Evolutionary conservation across 2,329 filamentous ascomycete species (phyloP).

Genomic region (Alternaria panax): DNA sequence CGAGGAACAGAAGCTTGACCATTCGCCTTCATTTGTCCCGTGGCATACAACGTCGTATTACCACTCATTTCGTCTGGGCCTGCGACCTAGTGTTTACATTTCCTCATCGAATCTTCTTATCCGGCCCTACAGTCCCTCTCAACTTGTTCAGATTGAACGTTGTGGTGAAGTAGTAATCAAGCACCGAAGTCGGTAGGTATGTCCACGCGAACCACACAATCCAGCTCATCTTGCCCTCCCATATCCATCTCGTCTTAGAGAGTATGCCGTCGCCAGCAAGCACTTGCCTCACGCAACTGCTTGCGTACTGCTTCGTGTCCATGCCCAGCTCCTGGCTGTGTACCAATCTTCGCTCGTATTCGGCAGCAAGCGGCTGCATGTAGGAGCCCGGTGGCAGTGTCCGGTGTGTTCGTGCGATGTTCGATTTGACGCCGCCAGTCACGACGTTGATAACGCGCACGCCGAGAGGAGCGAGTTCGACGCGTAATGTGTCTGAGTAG

Average conservation of each 20-base stretch:
- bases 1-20: too few relatives aligned
- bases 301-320: constrained; percentile 62
- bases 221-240: constrained; percentile 62
- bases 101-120: constrained; percentile 38
- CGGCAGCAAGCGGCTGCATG: constrained; percentile 60
- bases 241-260: constrained; percentile 58
- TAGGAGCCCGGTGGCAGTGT: constrained; percentile 57
- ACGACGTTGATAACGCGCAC: constrained; percentile 59
- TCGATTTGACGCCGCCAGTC: constrained; percentile 67
- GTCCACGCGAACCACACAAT: constrained; percentile 58
- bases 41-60: too few relatives aligned
- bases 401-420: constrained; percentile 63
- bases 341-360: constrained; percentile 60
- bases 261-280: constrained; percentile 48
- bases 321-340: constrained; percentile 64
- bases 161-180: constrained; percentile 57
- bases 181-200: constrained; percentile 55
- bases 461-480: constrained; percentile 63
- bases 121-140: constrained; percentile 40
- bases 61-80: too few relatives aligned
- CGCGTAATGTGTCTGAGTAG: constrained; percentile 65
- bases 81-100: not conserved
- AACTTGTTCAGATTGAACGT: constrained; percentile 62
- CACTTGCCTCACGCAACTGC: constrained; percentile 62
- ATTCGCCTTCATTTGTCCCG: too few relatives aligned